phyloP scores from a whole-genome alignment of 768 basidiomycete species.

The Panaeolus papilionaceus region DNA sequence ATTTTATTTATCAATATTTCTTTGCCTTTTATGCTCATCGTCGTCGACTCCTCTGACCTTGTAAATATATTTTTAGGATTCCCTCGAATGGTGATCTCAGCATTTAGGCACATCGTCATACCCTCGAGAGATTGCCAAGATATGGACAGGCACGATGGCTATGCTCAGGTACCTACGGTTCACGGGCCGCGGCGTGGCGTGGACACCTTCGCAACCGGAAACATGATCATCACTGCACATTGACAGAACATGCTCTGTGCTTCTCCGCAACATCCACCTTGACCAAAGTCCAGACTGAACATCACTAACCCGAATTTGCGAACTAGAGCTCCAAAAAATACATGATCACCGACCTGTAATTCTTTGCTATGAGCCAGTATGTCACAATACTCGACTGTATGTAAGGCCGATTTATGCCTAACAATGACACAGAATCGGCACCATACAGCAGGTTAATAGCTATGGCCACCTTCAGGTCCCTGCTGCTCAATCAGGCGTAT shows the following conservation, averaged over 20 bases:
- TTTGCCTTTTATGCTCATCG: not conserved
- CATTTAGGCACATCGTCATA: not conserved
- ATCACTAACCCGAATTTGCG: not conserved
- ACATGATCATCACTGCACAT: not conserved
- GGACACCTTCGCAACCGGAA: not conserved
- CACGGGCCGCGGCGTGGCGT: not conserved
- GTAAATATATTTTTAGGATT: not conserved
- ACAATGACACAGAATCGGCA: not conserved
- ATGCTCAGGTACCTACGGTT: not conserved
- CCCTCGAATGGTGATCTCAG: not conserved
- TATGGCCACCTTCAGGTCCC: not conserved
- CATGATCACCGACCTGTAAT: conserved; percentile 1
- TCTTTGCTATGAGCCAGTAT: conserved; percentile 9
- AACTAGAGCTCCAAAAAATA: not conserved
- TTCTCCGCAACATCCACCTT: conserved; percentile 4
- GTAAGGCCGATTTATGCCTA: not conserved
- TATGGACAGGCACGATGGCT: not conserved
- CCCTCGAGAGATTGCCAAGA: not conserved
- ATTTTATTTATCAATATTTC: not conserved
- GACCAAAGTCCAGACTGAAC: not conserved
- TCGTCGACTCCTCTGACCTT: not conserved
- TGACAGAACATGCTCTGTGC: conserved; percentile 1
- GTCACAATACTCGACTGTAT: not conserved
- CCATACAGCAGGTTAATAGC: not conserved
- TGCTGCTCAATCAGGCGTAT: not conserved